Conservation (phyloP, 805 yeast species). For the Diddensiella santjacobensis region DNA sequence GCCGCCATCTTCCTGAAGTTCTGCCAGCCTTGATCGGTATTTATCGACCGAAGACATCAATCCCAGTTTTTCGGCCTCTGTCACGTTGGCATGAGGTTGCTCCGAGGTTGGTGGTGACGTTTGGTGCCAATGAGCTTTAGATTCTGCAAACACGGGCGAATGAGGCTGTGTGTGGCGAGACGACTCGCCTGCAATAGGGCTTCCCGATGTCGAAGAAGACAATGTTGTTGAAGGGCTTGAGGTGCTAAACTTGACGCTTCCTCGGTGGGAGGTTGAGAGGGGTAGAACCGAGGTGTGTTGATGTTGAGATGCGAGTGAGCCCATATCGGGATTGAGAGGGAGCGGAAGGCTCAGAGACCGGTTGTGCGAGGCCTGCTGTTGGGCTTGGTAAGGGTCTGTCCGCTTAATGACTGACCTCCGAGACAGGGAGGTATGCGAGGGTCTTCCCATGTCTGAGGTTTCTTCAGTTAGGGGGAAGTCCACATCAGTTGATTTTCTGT, state of each 20-base stretch:
- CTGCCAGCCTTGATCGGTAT: conserved; percentile 10
- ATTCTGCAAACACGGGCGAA: background rate
- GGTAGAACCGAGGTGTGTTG: background rate
- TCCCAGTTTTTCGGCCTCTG: conserved; percentile 11
- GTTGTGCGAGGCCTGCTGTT: background rate
- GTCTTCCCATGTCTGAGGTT: background rate
- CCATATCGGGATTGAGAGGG: background rate
- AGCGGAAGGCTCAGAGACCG: background rate
- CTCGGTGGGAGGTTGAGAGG: background rate
- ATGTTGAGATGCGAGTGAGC: too few species aligned
- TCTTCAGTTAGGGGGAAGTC: background rate
- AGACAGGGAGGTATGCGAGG: background rate
- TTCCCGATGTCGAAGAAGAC: background rate
- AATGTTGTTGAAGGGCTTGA: background rate
- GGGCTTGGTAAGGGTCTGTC: background rate
- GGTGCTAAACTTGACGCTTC: background rate
- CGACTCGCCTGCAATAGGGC: background rate
- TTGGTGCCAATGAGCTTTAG: background rate
- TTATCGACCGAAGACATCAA: conserved; percentile 13
- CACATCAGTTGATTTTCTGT: background rate
- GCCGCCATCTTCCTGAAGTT: background rate
- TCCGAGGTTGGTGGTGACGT: background rate
- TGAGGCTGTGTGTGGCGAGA: background rate
- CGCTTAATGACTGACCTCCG: background rate
- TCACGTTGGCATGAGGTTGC: background rate